Conservation (phyloP, 495 filamentous ascomycete species). For the Neurospora terricola region DNA sequence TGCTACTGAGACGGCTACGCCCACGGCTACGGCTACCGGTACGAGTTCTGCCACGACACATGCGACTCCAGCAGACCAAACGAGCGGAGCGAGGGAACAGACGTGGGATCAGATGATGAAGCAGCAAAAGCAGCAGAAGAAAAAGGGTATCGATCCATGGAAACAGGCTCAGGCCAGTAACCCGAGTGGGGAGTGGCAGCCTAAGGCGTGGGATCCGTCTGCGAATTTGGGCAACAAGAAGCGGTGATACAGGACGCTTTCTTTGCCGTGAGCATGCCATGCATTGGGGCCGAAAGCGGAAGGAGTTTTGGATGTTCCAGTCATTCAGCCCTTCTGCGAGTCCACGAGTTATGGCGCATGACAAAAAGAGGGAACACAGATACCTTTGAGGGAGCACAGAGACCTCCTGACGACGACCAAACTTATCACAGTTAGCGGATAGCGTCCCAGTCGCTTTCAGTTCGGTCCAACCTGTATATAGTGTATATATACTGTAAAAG, state of each 20-base stretch:
- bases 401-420: background rate
- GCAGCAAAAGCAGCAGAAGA: slow-evolving; percentile 13
- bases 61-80: background rate
- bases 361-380: background rate
- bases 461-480: background rate
- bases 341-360: background rate
- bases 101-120: slow-evolving; percentile 20
- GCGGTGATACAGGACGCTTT: slow-evolving; percentile 13
- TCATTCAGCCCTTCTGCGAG: background rate
- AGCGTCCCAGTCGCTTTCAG: background rate
- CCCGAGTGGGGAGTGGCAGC: slow-evolving; percentile 70
- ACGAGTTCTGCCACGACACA: background rate
- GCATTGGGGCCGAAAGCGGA: background rate
- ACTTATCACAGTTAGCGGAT: background rate
- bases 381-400: background rate
- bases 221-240: slow-evolving; percentile 20
- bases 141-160: slow-evolving; percentile 49
- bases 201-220: slow-evolving; percentile 56
- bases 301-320: background rate
- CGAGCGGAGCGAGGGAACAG: slow-evolving; percentile 7
- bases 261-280: background rate
- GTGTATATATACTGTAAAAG: background rate
- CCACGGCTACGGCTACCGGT: background rate
- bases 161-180: slow-evolving; percentile 34
- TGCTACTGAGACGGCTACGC: background rate